These are phyloP conservation scores for Fusarium dlaminii DNA, from an alignment of 2,329 filamentous ascomycete genomes.

Conservation along the genomic window DNA sequence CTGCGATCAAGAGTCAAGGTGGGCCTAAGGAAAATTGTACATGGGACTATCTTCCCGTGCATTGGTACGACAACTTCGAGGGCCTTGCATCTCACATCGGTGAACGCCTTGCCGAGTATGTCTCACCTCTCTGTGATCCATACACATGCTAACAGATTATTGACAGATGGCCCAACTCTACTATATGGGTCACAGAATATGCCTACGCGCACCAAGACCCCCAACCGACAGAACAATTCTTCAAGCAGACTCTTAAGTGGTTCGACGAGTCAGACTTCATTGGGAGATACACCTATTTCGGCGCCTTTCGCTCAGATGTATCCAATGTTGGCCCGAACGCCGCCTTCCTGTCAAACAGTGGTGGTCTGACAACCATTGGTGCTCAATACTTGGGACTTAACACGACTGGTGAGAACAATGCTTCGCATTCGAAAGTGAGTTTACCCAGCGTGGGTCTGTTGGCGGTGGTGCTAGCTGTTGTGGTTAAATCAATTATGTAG, in stretches of 20 bases:
- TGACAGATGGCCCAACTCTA: constrained; percentile 64
- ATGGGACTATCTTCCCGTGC: constrained; percentile 70
- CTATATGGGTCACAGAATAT: constrained; percentile 84
- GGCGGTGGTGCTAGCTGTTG: not conserved
- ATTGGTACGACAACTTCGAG: constrained; percentile 76
- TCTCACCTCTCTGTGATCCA: not conserved
- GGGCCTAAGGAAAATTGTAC: constrained; percentile 61
- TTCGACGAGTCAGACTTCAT: constrained; percentile 69
- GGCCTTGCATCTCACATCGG: constrained; percentile 74
- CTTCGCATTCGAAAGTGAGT: not conserved
- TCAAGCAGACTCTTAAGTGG: constrained; percentile 71
- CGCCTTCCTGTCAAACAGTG: constrained; percentile 74
- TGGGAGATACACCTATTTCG: constrained; percentile 78
- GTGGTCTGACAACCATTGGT: constrained; percentile 78
- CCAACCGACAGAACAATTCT: constrained; percentile 69
- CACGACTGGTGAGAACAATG: constrained; percentile 53
- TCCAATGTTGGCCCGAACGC: constrained; percentile 80
- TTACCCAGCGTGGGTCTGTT: not conserved
- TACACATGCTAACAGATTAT: not conserved
- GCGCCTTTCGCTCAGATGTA: constrained; percentile 73
- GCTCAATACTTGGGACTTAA: constrained; percentile 76
- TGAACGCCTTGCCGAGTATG: constrained; percentile 52
- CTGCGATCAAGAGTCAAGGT: constrained; percentile 61
- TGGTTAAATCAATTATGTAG: constrained; percentile 11
- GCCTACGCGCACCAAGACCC: constrained; percentile 69